Evolutionary conservation across 306 rosid species (phyloP).

Genomic region (Corylus americana): DNA sequence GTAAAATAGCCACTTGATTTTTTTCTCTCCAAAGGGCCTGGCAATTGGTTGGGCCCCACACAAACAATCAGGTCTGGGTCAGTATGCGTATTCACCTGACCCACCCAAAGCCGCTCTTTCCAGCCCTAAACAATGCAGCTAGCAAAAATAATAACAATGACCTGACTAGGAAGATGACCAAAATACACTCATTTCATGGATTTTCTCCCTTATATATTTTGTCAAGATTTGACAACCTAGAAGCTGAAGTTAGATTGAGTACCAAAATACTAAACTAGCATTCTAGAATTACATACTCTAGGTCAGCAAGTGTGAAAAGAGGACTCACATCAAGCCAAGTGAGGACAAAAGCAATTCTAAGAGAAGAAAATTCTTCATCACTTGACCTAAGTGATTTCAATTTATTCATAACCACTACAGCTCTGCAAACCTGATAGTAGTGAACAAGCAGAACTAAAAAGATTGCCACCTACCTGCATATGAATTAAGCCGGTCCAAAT

Average conservation of each 20-base stretch:
- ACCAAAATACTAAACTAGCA: background rate
- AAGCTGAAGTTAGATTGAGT: background rate
- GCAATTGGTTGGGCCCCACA: too few species aligned
- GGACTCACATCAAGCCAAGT: background rate
- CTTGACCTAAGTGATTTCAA: background rate
- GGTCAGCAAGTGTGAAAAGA: background rate
- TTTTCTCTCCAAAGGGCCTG: too few species aligned
- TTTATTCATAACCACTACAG: constrained; percentile 18
- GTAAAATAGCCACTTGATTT: too few species aligned
- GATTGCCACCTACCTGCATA: constrained; percentile 62
- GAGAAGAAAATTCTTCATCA: background rate
- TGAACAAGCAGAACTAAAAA: constrained; percentile 14
- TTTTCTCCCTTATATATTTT: background rate
- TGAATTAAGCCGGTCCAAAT: constrained; percentile 68
- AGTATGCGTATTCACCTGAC: background rate
- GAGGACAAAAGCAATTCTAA: constrained; percentile 1
- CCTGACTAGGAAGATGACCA: background rate
- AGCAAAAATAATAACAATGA: background rate
- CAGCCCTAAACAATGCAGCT: background rate
- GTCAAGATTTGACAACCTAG: background rate
- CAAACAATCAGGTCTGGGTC: too few species aligned
- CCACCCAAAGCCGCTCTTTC: background rate
- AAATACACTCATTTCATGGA: background rate
- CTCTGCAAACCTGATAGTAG: constrained; percentile 17
- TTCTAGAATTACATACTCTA: background rate